Base-by-base conservation (phyloP, 2,329 filamentous ascomycete genomes). In the Alternaria panax region DNA sequence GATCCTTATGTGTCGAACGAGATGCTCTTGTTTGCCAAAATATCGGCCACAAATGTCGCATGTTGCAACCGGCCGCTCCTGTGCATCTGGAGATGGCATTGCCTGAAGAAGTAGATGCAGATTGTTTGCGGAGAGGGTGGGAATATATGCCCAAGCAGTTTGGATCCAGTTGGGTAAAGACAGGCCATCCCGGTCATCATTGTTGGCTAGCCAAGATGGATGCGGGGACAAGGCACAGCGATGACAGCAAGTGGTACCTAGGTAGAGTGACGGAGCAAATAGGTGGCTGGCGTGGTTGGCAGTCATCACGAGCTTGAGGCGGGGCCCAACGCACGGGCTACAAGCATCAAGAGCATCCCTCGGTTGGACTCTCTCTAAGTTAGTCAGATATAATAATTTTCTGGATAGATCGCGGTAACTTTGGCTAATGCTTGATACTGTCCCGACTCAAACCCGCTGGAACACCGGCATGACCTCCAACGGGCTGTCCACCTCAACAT, bases 391-490 rank as follows among this genome's bases (percentile, higher is more conserved):
- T 34, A 34, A 14, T 34, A 34, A 34, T 34, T 14, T 34, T 7
- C 30, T 14, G 6, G 5, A 34, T 14, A 14, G 12, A 16, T 14
- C 16, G 30, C 30, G 5, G 16, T 16, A 14, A 16, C 12, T 34
- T 14, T 34, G 30, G 14, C 12, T 34, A 2, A 14, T 16, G 16
- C 30, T 34, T 16, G 30, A 34, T 34, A 34, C 7, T 14, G 0
- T 32, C 30, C 30, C 30, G 5, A 18, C 16, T 47, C 18, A 62
- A 1, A 42, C 40, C 42, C 67, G 61, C 22, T 74, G 69, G 65
- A 85, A 83, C 3, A 85, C 80, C 8, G 83, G 83, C 77, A 84
- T 84, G 1, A 66, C 72, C 16, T 80, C 78, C 56, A 85, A 74
- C 8, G 82, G 81, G 63, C 80, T 81, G 1, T 79, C 74, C 4